phyloP scores from a whole-genome alignment of 495 filamentous ascomycete genomes.

The Achaetomiella virescens region DNA sequence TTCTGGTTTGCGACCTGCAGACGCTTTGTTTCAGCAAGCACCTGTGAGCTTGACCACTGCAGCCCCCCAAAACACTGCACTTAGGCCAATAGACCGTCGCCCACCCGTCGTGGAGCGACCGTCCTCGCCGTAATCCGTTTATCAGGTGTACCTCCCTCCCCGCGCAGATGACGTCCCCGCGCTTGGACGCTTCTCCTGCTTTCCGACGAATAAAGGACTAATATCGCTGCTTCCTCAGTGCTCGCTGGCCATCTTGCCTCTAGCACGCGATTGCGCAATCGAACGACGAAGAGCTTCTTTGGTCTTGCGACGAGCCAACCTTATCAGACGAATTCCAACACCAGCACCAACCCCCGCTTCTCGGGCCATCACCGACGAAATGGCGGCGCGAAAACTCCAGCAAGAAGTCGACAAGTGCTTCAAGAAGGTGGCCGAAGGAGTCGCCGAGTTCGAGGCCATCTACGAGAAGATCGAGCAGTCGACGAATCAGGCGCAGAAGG shows the following conservation, averaged over 20 bases:
- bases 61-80: not conserved
- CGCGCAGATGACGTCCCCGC: not conserved
- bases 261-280: not conserved
- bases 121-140: not conserved
- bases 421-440: slow-evolving; percentile 91
- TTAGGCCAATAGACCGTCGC: not conserved
- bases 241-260: not conserved
- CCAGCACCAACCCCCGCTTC: not conserved
- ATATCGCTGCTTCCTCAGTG: not conserved
- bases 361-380: slow-evolving; percentile 38
- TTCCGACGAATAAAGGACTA: not conserved
- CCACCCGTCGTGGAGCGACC: not conserved
- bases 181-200: not conserved
- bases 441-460: slow-evolving; percentile 84
- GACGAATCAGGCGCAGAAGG: slow-evolving; percentile 88
- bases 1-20: slow-evolving; percentile 12
- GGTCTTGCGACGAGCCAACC: slow-evolving; percentile 2
- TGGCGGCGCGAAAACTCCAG: slow-evolving; percentile 91
- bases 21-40: slow-evolving; percentile 10
- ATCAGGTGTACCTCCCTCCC: not conserved
- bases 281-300: not conserved
- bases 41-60: not conserved
- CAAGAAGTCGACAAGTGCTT: slow-evolving; percentile 98
- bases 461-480: slow-evolving; percentile 93
- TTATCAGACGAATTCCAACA: not conserved